phyloP scores from a whole-genome alignment of 768 basidiomycete species.

The Paxillus ammoniavirescens region DNA sequence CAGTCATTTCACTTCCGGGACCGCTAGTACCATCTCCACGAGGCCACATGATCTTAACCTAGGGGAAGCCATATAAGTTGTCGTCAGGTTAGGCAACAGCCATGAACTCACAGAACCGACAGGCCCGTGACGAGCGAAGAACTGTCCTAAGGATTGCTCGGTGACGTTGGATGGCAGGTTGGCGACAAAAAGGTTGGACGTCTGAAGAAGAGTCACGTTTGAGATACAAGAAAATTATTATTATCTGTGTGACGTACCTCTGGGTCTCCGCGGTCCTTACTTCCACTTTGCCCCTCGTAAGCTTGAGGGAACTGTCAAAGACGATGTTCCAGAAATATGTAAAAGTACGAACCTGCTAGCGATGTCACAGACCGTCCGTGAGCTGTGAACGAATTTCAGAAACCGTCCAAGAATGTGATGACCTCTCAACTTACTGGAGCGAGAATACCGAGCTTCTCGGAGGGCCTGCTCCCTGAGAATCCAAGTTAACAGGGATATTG shows the following conservation, averaged over 20 bases:
- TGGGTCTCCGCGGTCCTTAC: constrained; percentile 85
- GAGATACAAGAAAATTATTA: neutral
- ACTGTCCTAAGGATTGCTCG: constrained; percentile 80
- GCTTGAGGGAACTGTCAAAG: constrained; percentile 39
- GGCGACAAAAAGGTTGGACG: constrained; percentile 94
- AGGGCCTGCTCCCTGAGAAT: constrained; percentile 83
- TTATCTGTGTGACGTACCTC: constrained; percentile 48
- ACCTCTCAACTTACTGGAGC: constrained; percentile 48
- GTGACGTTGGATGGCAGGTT: constrained; percentile 87
- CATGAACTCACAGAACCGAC: constrained; percentile 73
- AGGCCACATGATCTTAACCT: constrained; percentile 99
- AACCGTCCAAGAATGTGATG: neutral
- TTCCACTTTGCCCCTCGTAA: constrained; percentile 89
- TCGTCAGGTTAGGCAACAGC: neutral
- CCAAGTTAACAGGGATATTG: constrained; percentile 8
- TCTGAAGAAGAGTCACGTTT: constrained; percentile 43
- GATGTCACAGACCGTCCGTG: constrained; percentile 84
- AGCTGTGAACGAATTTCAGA: constrained; percentile 30
- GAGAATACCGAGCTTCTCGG: constrained; percentile 80
- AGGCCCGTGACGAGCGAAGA: constrained; percentile 91
- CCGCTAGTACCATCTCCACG: constrained; percentile 68
- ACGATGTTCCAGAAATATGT: neutral
- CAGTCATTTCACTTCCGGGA: constrained; percentile 75
- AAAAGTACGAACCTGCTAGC: constrained; percentile 65
- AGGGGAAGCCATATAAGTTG: neutral